Base-by-base conservation (phyloP, 129 eudicot genomes). In the Kitagawia praeruptora region DNA sequence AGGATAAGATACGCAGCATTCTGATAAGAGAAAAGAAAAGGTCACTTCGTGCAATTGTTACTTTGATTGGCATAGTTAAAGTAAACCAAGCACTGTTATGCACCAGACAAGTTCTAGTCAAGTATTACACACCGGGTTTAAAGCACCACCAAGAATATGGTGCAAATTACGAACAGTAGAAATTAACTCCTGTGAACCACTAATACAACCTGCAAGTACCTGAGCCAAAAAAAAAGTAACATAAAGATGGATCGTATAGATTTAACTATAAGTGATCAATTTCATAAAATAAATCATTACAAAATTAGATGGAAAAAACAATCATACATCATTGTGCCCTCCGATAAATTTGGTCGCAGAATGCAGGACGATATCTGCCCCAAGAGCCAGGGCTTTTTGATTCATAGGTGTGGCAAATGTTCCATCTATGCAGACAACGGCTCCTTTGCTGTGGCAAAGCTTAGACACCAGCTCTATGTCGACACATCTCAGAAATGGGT, bases 401-500 rank as follows among this genome's bases (percentile, higher is more conserved):
- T 83, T 78, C 31, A 83, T 21, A 72, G 86, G 86, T 45, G 83
- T 83, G 31, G 82, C 82, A 74, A 83, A 79, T 74, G 82, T 79
- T 74, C 82, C 82, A 74, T 83, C 86, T 58, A 83, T 79, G 56
- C 80, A 78, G 44, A 78, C 82, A 46, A 83, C 69, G 49, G 79
- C 82, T 83, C 86, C 86, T 78, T 78, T 78, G 3, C 75, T 67
- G 34, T 83, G 79, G 76, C 86, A 78, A 63, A 83, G 80, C 78
- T 61, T 79, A 53, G 86, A 79, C 64, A 83, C 82, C 81, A 92
- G 82, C 90, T 89, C 92, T 84, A 93, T 91, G 85, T 93, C 97
- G 69, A 93, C 95, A 80, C 97, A 91, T 87, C 98, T 89, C 79
- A 93, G 80, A 80, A 93, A 93, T 53, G 98, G 98, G 76, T 93